phyloP scores from a whole-genome alignment of 192 early-diverging fungal genomes.

The Rhizophagus clarus region DNA sequence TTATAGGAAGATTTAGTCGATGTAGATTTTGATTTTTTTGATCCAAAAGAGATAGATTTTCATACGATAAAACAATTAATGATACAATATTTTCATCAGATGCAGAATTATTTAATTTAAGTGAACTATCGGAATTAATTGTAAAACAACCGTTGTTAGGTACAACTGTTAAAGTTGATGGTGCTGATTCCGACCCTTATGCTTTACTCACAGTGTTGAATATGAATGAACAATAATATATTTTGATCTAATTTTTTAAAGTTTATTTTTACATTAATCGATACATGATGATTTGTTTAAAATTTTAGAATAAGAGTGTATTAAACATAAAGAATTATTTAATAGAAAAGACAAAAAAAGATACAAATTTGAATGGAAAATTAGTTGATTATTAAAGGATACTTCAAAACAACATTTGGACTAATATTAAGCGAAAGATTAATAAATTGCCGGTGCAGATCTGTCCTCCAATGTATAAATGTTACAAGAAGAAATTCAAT shows the following conservation, averaged over 20 bases:
- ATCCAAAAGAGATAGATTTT: constrained; percentile 85
- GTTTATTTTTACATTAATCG: no score
- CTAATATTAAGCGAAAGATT: constrained; percentile 86
- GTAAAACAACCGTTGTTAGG: constrained; percentile 77
- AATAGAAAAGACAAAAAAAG: constrained; percentile 56
- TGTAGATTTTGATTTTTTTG: constrained; percentile 96
- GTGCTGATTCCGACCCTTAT: constrained; percentile 81
- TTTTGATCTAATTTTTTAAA: no score
- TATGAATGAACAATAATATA: constrained; percentile 62
- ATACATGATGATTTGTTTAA: no score
- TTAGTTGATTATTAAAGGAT: constrained; percentile 38
- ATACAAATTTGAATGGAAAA: constrained; percentile 42
- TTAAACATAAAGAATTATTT: constrained; percentile 57
- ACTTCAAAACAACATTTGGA: constrained; percentile 48
- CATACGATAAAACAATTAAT: constrained; percentile 91
- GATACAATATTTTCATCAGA: constrained; percentile 78
- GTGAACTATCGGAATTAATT: constrained; percentile 81
- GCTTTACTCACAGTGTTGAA: constrained; percentile 81
- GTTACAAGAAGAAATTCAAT: constrained; percentile 81
- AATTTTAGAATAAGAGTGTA: constrained; percentile 40
- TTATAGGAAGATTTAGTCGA: constrained; percentile 37
- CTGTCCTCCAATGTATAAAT: constrained; percentile 89
- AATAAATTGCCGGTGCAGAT: constrained; percentile 96
- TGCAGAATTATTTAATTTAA: constrained; percentile 70
- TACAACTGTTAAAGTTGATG: constrained; percentile 87